A percentile compares a stretch with the other conserved stretches of the same genome.
Evolutionary conservation across 345 rosid species (phyloP).

Genomic region (Eucalyptus pauciflora): DNA sequence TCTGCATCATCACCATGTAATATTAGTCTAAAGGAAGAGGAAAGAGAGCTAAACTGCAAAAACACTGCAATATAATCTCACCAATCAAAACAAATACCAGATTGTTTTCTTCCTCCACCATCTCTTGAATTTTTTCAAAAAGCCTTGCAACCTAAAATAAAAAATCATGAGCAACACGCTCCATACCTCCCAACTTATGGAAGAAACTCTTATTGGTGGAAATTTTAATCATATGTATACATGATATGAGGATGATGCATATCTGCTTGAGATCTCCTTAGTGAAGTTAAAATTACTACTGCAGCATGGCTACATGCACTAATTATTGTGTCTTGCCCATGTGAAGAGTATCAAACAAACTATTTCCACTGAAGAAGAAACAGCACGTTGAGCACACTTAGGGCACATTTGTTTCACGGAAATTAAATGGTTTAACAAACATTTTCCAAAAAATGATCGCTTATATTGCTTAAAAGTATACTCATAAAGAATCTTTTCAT

Average conservation of each 20-base stretch:
- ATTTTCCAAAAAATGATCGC: not conserved
- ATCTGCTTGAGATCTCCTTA: not conserved
- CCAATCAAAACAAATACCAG: conserved; percentile 98
- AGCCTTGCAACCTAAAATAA: conserved; percentile 82
- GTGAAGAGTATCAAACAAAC: not conserved
- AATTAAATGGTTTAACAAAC: not conserved
- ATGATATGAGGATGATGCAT: not conserved
- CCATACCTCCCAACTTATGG: not conserved
- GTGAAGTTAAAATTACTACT: not conserved
- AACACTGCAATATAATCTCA: conserved; percentile 24
- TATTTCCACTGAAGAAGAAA: not conserved
- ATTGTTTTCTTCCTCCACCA: conserved; percentile 98
- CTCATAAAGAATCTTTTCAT: not conserved
- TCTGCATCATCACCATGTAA: conserved; percentile 39
- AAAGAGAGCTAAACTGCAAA: not conserved
- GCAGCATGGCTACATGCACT: not conserved
- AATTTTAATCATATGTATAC: not conserved
- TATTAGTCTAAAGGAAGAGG: conserved; percentile 5
- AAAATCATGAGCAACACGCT: not conserved
- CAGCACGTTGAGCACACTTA: not conserved
- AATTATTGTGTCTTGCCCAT: not conserved
- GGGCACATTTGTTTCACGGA: not conserved
- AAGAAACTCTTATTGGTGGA: not conserved
- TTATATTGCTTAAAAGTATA: not conserved
- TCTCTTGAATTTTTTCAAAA: conserved; percentile 96